A percentile compares a stretch with the other conserved stretches of the same genome.
Conservation (phyloP, 371 early-diverging fungal genomes). For the Umbelopsis sp. region DNA sequence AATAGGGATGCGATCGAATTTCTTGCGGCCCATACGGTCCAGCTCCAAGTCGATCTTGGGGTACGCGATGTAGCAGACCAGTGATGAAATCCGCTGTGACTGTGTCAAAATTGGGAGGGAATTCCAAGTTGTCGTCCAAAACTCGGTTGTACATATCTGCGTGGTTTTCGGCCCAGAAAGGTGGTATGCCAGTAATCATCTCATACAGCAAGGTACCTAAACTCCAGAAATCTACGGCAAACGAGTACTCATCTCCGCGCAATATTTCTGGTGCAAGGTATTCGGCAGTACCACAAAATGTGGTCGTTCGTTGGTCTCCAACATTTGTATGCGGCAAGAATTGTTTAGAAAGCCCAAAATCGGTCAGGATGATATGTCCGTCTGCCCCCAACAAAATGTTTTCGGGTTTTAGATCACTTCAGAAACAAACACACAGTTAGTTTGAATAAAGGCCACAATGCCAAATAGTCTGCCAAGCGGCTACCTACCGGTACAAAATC, state of each 20-base stretch:
- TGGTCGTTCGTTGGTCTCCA: conserved; percentile 69
- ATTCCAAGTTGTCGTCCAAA: conserved; percentile 69
- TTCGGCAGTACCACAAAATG: conserved; percentile 96
- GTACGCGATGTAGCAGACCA: conserved; percentile 71
- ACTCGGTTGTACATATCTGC: conserved; percentile 80
- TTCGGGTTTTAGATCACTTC: conserved; percentile 84
- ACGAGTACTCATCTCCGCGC: conserved; percentile 77
- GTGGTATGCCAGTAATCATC: conserved; percentile 75
- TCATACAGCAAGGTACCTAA: conserved; percentile 92
- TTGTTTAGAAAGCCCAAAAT: conserved; percentile 90
- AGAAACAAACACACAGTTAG: background rate
- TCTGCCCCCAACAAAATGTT: conserved; percentile 80
- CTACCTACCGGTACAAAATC: conserved; percentile 78
- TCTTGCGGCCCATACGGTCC: conserved; percentile 55
- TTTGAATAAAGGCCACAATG: background rate
- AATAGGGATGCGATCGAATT: conserved; percentile 75
- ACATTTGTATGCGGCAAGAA: conserved; percentile 37
- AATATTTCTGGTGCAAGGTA: conserved; percentile 92
- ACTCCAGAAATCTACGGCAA: conserved; percentile 96
- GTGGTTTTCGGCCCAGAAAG: conserved; percentile 79
- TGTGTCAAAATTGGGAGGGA: conserved; percentile 65
- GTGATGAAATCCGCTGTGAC: conserved; percentile 61
- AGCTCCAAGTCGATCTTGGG: conserved; percentile 62
- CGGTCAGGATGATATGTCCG: conserved; percentile 89
- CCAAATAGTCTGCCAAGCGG: background rate